Percentiles rank a stretch among this genome's conserved stretches.
phyloP scores from a whole-genome alignment of 2,329 filamentous ascomycete genomes.

The Paracamarosporium sp. region DNA sequence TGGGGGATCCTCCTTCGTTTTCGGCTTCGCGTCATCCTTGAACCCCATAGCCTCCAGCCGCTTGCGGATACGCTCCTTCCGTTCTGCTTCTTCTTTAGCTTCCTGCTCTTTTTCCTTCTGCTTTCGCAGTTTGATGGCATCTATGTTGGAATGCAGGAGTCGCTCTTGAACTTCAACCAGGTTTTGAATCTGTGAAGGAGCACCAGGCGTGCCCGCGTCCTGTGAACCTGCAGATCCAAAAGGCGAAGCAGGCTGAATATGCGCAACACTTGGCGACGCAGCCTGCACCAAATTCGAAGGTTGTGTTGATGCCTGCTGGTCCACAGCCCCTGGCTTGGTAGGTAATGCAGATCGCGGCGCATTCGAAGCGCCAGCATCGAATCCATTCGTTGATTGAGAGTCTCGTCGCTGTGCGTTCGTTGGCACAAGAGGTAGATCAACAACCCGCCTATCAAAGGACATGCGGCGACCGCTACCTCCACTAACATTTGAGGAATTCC shows the following conservation, averaged over 20 bases:
- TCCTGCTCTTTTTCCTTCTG: conserved; percentile 64
- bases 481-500: conserved; percentile 90
- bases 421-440: conserved; percentile 38
- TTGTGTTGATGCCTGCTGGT: conserved; percentile 69
- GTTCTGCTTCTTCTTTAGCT: conserved; percentile 74
- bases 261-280: conserved; percentile 36
- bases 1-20: conserved; percentile 47
- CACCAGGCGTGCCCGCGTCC: conserved; percentile 35
- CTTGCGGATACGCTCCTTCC: conserved; percentile 72
- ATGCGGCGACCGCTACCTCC: conserved; percentile 77
- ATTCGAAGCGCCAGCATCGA: conserved; percentile 28
- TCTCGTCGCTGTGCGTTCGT: conserved; percentile 37
- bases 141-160: conserved; percentile 74
- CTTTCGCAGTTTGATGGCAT: conserved; percentile 72
- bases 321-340: conserved; percentile 81
- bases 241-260: conserved; percentile 44
- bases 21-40: conserved; percentile 44
- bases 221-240: conserved; percentile 41
- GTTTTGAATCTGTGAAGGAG: conserved; percentile 61
- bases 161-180: conserved; percentile 69
- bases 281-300: conserved; percentile 27
- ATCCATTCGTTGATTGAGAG: conserved; percentile 38
- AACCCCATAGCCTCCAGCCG: conserved; percentile 76
- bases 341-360: conserved; percentile 27
- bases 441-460: conserved; percentile 60